phyloP scores from a whole-genome alignment of 129 eudicot species.

The Saussurea involucrata region DNA sequence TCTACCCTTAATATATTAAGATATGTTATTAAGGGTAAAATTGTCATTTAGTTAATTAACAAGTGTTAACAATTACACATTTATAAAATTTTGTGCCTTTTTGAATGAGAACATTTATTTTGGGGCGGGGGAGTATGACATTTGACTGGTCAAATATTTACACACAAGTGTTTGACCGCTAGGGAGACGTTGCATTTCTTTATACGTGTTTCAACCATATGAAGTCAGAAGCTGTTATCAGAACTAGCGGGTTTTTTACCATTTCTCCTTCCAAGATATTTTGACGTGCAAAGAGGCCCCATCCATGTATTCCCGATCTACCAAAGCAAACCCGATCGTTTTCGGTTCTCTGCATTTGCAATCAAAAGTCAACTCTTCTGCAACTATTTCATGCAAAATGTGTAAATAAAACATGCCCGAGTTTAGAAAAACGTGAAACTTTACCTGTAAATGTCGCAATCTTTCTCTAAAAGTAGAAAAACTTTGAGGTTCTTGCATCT shows the following conservation, averaged over 20 bases:
- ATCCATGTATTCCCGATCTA: constrained; percentile 91
- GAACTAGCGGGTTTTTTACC: constrained; percentile 34
- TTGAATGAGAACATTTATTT: too few relatives aligned
- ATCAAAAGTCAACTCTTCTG: constrained; percentile 2
- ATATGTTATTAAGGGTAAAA: background rate
- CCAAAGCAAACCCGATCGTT: constrained; percentile 94
- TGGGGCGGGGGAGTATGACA: too few relatives aligned
- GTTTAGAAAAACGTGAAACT: constrained; percentile 17
- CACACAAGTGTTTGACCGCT: too few relatives aligned
- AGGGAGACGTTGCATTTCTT: too few relatives aligned
- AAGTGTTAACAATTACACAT: background rate
- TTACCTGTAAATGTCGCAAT: constrained; percentile 83
- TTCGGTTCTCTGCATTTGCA: constrained; percentile 78
- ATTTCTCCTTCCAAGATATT: constrained; percentile 92
- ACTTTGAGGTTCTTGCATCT: constrained; percentile 61
- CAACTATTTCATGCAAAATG: background rate
- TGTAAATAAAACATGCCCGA: background rate
- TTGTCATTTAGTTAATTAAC: background rate
- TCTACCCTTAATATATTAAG: too few relatives aligned
- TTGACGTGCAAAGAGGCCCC: constrained; percentile 97
- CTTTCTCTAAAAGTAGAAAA: constrained; percentile 89
- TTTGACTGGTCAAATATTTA: too few relatives aligned
- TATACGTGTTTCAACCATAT: background rate
- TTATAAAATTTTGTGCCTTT: background rate
- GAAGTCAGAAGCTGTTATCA: background rate